Evolutionary conservation across 1,139 yeast genomes (phyloP).

Genomic region (Pichia sp.): DNA sequence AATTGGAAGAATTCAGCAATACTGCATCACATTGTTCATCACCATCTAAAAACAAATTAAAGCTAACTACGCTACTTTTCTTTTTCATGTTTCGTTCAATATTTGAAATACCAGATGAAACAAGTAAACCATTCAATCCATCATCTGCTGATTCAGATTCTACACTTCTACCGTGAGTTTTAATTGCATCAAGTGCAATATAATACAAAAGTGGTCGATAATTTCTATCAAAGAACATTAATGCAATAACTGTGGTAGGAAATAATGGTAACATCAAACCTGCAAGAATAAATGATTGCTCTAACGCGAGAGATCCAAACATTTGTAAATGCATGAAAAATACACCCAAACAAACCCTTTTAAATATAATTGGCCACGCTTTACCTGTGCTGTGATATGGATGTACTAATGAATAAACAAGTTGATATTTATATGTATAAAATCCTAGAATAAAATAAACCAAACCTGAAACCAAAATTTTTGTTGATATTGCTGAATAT

Average conservation of each 20-base stretch:
- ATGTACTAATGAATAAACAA: conserved; percentile 60
- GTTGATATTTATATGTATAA: conserved; percentile 60
- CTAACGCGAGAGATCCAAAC: conserved; percentile 65
- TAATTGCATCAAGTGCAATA: conserved; percentile 59
- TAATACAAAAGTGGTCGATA: conserved; percentile 54
- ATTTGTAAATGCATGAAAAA: conserved; percentile 57
- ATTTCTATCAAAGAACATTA: conserved; percentile 53
- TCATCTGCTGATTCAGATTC: conserved; percentile 21
- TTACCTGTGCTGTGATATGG: conserved; percentile 69
- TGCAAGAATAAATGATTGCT: conserved; percentile 51
- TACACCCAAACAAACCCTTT: conserved; percentile 52
- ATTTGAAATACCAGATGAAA: conserved; percentile 3
- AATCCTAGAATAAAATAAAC: conserved; percentile 58
- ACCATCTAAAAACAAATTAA: conserved; percentile 14
- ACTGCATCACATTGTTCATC: conserved; percentile 17
- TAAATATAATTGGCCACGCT: conserved; percentile 62
- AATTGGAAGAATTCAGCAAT: conserved; percentile 4
- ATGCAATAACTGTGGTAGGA: conserved; percentile 41
- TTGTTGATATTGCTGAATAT: conserved; percentile 60
- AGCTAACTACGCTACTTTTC: conserved; percentile 14
- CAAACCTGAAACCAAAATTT: conserved; percentile 58
- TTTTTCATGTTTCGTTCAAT: conserved; percentile 4
- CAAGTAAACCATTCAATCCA: conserved; percentile 11
- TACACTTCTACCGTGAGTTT: conserved; percentile 30
- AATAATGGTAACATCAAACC: conserved; percentile 48